phyloP scores from a whole-genome alignment of 306 rosid species.

The Erythrophleum fordii region DNA sequence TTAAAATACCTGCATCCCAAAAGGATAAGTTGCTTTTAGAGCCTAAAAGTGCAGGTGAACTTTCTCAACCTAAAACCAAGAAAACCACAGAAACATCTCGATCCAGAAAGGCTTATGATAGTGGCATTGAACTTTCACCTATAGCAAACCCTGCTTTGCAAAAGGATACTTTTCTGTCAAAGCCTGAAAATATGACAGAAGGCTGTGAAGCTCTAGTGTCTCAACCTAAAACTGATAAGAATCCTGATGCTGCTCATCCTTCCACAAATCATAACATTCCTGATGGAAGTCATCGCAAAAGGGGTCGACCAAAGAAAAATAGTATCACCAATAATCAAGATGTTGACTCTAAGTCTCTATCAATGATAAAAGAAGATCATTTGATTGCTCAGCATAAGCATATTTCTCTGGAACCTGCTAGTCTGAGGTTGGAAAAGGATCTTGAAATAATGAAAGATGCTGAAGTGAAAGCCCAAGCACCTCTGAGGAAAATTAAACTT shows the following conservation, averaged over 20 bases:
- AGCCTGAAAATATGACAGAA: background rate
- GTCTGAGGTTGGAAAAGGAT: slow-evolving; percentile 35
- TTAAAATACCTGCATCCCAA: slow-evolving; percentile 1
- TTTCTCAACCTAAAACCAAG: slow-evolving; percentile 33
- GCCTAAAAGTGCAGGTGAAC: background rate
- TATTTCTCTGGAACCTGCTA: slow-evolving; percentile 33
- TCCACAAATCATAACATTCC: slow-evolving; percentile 14
- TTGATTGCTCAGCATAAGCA: slow-evolving; percentile 34
- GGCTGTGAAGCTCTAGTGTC: background rate
- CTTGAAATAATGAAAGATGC: slow-evolving; percentile 34
- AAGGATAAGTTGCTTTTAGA: background rate
- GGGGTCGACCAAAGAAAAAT: slow-evolving; percentile 51
- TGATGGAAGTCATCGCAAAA: slow-evolving; percentile 39
- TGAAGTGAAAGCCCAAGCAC: slow-evolving; percentile 31
- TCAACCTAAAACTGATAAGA: slow-evolving; percentile 40
- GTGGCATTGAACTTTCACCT: slow-evolving; percentile 1
- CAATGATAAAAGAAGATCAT: slow-evolving; percentile 39
- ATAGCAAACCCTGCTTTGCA: background rate
- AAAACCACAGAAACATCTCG: slow-evolving; percentile 13
- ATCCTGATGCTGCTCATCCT: slow-evolving; percentile 2
- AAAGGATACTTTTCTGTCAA: background rate
- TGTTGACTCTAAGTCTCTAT: slow-evolving; percentile 31
- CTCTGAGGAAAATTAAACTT: slow-evolving; percentile 32
- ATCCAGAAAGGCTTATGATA: slow-evolving; percentile 28
- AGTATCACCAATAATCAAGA: slow-evolving; percentile 34